phyloP scores from a whole-genome alignment of 257 asterid species.

The Perilla frutescens region DNA sequence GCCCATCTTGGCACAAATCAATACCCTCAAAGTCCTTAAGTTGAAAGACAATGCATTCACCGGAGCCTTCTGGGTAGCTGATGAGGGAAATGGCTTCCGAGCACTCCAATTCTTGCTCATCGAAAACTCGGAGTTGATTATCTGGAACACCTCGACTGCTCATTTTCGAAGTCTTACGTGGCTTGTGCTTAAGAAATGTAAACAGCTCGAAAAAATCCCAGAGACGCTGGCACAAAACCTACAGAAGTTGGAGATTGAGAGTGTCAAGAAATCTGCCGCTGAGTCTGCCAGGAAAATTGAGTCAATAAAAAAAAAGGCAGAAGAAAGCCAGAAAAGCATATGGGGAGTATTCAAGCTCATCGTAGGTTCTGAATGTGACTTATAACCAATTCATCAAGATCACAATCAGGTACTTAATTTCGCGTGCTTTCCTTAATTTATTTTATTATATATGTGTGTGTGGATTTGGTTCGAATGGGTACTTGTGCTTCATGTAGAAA shows the following conservation, averaged over 20 bases:
- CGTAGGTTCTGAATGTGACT: too few relatives aligned
- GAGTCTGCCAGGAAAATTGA: constrained; percentile 22
- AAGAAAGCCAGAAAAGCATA: not conserved
- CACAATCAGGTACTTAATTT: too few relatives aligned
- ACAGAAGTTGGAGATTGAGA: constrained; percentile 33
- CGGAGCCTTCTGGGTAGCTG: constrained; percentile 2
- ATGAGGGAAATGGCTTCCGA: constrained; percentile 35
- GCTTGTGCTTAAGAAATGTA: constrained; percentile 42
- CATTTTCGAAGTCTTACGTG: constrained; percentile 41
- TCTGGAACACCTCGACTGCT: constrained; percentile 41
- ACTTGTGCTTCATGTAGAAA: too few relatives aligned
- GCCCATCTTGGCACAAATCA: constrained; percentile 22
- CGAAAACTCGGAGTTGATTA: constrained; percentile 30
- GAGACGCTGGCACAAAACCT: constrained; percentile 33
- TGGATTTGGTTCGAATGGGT: too few relatives aligned
- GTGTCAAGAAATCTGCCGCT: constrained; percentile 10
- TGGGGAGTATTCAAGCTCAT: constrained; percentile 28
- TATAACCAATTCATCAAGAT: too few relatives aligned
- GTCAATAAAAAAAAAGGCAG: not conserved
- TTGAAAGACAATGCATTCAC: too few relatives aligned
- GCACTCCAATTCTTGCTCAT: constrained; percentile 43
- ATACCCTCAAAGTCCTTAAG: constrained; percentile 44
- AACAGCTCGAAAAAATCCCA: constrained; percentile 42
- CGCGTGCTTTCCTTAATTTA: too few relatives aligned
- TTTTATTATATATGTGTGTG: too few relatives aligned